These are phyloP conservation scores for Emmonsiellopsis sp. DNA, from an alignment of 2,329 filamentous ascomycete species.

Conservation along the genomic window DNA sequence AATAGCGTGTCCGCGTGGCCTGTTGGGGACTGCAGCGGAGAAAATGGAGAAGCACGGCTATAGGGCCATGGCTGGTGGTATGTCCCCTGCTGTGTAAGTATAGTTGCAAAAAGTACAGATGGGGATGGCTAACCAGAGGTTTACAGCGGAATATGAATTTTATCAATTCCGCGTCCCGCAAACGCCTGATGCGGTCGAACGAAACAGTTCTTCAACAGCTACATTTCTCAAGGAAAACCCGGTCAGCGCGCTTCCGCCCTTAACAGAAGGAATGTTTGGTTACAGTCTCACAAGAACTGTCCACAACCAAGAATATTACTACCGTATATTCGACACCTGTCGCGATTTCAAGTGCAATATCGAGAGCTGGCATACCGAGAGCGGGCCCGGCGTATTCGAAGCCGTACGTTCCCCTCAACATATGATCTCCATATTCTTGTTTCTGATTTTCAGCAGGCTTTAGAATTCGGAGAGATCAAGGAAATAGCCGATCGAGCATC, in stretches of 20 bases:
- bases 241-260: conserved; percentile 60
- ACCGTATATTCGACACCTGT: conserved; percentile 75
- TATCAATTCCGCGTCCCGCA: conserved; percentile 70
- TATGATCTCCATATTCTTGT: neutral
- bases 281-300: conserved; percentile 81
- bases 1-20: conserved; percentile 67
- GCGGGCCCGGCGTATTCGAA: conserved; percentile 88
- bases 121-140: conserved; percentile 14
- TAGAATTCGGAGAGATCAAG: conserved; percentile 80
- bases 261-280: conserved; percentile 93
- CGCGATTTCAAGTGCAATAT: conserved; percentile 69
- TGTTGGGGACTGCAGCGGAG: conserved; percentile 59
- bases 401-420: conserved; percentile 47
- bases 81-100: conserved; percentile 21
- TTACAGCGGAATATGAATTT: conserved; percentile 83
- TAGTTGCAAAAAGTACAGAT: neutral
- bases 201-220: conserved; percentile 61
- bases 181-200: conserved; percentile 40
- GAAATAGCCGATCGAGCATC: conserved; percentile 87
- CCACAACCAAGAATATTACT: conserved; percentile 89
- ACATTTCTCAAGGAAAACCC: conserved; percentile 66
- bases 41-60: conserved; percentile 63
- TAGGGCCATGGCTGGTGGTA: conserved; percentile 83
- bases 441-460: conserved; percentile 41
- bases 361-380: conserved; percentile 94